Base-by-base conservation (phyloP, 2,329 filamentous ascomycete genomes). In the Paramyrothecium sp. region DNA sequence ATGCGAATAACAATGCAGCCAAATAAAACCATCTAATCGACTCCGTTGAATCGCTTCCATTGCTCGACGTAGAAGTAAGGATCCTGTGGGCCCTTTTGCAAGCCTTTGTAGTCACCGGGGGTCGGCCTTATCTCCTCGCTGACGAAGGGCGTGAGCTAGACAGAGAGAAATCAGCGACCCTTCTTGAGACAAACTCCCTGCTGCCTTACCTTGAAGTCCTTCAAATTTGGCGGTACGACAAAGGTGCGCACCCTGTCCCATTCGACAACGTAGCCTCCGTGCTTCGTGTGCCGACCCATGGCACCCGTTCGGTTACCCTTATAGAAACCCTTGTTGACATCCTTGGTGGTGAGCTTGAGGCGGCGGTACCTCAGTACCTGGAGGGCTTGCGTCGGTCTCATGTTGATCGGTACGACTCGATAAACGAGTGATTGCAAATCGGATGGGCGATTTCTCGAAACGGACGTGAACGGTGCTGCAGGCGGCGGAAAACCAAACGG, bases 251-350 rank as follows among this genome's bases (percentile, higher is more conserved):
- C 91, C 77, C 96, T 97, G 56, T 81, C 76, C 82, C 84, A 96
- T 64, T 98, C 90, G 64, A 98, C 88, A 51, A 87, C 73, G 75
- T 95, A 99, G 53, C 88, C 88, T 74, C 94, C 95, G 71, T 87
- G 85, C 72, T 90, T 90, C 55, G 90, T 93, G 77, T 96, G 91
- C 16, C 81, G 77, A 73, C 95, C 95, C 87, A 96, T 92, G 47
- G 90, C 87, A 2, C 95, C 95, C 1, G 92, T 89, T 51, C 93
- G 84, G 67, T 90, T 97, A 71, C 95, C 95, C 82, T 98, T 98
- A 86, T 99, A 99, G 85, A 89, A 99, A 65, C 93, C 94, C 71
- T 92, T 91, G 73, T 89, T 90, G 72, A 94, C 89, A 75, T 95
- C 89, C 78, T 99, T 99, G 65, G 94, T 96, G 13, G 91, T 97